These are phyloP conservation scores for Botryotinia calthae DNA, from an alignment of 2,329 filamentous ascomycete genomes.

Conservation along the genomic window DNA sequence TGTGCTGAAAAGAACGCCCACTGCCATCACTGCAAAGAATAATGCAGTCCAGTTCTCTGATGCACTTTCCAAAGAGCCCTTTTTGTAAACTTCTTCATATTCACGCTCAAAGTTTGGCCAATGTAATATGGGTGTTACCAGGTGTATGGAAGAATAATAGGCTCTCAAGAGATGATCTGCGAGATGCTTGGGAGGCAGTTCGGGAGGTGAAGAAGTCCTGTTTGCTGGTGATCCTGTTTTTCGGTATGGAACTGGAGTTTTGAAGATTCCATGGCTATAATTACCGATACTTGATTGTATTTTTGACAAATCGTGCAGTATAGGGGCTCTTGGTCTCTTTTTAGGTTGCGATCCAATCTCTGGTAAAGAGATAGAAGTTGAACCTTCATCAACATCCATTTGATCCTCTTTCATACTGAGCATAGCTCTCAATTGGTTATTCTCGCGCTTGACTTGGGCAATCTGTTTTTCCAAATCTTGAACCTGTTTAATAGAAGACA, in stretches of 20 bases:
- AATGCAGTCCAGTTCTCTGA: constrained; percentile 72
- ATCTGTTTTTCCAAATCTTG: constrained; percentile 95
- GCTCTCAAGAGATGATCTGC: constrained; percentile 71
- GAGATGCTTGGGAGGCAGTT: constrained; percentile 66
- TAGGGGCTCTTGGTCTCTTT: constrained; percentile 58
- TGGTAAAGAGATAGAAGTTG: constrained; percentile 54
- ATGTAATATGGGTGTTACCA: constrained; percentile 80
- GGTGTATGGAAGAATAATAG: constrained; percentile 76
- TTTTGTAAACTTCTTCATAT: constrained; percentile 73
- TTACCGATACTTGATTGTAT: constrained; percentile 71
- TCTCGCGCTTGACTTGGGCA: constrained; percentile 74
- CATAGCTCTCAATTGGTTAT: constrained; percentile 67
- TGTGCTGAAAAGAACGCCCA: constrained; percentile 71
- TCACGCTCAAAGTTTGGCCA: constrained; percentile 79
- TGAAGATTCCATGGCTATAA: constrained; percentile 76
- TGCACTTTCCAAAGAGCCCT: constrained; percentile 57
- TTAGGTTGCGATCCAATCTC: constrained; percentile 64
- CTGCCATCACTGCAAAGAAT: constrained; percentile 79
- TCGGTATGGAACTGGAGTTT: constrained; percentile 68
- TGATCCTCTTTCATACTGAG: constrained; percentile 46
- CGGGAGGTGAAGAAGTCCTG: constrained; percentile 56
- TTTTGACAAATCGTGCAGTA: constrained; percentile 66
- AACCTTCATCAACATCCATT: constrained; percentile 44
- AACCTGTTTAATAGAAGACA: constrained; percentile 99
- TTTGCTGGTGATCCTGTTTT: constrained; percentile 48